Conservation (phyloP, 2,329 filamentous ascomycete genomes). For the Aspergillus sp. region DNA sequence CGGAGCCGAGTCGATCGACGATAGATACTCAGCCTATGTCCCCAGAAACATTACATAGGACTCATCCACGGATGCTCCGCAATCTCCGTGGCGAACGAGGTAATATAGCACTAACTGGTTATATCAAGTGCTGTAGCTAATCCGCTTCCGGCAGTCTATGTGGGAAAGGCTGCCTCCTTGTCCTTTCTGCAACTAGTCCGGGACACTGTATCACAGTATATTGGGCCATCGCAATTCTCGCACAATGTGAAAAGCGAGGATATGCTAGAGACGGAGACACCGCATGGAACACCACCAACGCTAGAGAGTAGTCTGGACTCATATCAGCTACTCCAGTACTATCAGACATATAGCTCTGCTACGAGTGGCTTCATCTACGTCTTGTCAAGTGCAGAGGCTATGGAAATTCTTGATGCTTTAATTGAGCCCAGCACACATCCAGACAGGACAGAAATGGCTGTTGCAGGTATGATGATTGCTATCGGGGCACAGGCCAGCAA, state of each 20-base stretch:
- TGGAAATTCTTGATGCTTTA: slow-evolving; percentile 24
- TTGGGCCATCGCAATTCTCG: slow-evolving; percentile 58
- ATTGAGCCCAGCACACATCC: slow-evolving; percentile 9
- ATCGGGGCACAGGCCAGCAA: slow-evolving; percentile 55
- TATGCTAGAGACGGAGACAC: slow-evolving; percentile 55
- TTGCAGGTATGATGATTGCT: slow-evolving; percentile 51
- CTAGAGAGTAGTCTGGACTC: slow-evolving; percentile 34
- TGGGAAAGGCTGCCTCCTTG: slow-evolving; percentile 43
- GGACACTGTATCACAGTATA: slow-evolving; percentile 50
- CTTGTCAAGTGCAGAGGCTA: slow-evolving; percentile 30
- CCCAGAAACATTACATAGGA: slow-evolving; percentile 34
- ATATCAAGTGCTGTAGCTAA: slow-evolving; percentile 25
- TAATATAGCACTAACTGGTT: slow-evolving; percentile 22
- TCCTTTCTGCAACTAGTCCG: slow-evolving; percentile 59
- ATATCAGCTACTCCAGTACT: slow-evolving; percentile 35
- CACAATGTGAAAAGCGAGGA: slow-evolving; percentile 53
- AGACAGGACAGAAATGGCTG: slow-evolving; percentile 32
- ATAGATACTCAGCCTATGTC: slow-evolving; percentile 23
- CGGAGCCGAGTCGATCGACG: neutral
- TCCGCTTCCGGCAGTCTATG: slow-evolving; percentile 24
- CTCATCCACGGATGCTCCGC: slow-evolving; percentile 49
- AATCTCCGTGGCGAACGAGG: slow-evolving; percentile 57
- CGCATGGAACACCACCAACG: slow-evolving; percentile 35
- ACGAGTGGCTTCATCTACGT: slow-evolving; percentile 46
- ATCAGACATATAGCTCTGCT: slow-evolving; percentile 37